These are phyloP conservation scores for Fomitopsis pulvina DNA, from an alignment of 768 basidiomycete genomes.

Conservation along the genomic window DNA sequence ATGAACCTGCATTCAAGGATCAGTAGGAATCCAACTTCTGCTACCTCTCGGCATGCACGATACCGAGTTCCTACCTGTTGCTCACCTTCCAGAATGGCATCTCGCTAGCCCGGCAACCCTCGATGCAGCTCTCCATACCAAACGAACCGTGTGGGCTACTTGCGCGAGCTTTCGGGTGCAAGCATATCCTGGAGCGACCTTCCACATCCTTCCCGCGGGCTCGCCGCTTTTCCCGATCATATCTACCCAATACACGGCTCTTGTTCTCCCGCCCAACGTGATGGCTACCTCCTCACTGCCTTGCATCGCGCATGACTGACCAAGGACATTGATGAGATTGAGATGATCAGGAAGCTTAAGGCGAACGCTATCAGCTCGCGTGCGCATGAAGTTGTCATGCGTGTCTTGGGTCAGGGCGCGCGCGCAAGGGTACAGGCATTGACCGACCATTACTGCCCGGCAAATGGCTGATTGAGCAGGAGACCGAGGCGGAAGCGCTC, in stretches of 20 bases:
- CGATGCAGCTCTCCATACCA: slow-evolving; percentile 66
- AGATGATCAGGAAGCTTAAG: slow-evolving; percentile 59
- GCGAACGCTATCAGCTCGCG: slow-evolving; percentile 85
- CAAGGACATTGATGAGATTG: slow-evolving; percentile 73
- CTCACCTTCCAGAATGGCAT: slow-evolving; percentile 49
- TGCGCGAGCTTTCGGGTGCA: slow-evolving; percentile 38
- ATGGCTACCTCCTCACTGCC: slow-evolving; percentile 64
- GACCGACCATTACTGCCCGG: slow-evolving; percentile 54
- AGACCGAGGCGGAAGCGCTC: slow-evolving; percentile 90
- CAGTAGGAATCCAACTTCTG: slow-evolving; percentile 77
- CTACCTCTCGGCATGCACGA: slow-evolving; percentile 76
- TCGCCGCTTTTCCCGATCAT: slow-evolving; percentile 48
- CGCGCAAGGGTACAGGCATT: slow-evolving; percentile 35
- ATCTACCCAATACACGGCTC: slow-evolving; percentile 34
- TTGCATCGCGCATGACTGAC: slow-evolving; percentile 76
- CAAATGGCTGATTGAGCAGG: slow-evolving; percentile 88
- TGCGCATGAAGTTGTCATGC: slow-evolving; percentile 91
- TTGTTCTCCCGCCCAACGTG: slow-evolving; percentile 31
- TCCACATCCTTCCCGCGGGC: slow-evolving; percentile 58
- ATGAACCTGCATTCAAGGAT: not conserved
- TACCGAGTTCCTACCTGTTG: slow-evolving; percentile 66
- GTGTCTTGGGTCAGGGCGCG: slow-evolving; percentile 73
- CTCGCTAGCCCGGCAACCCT: slow-evolving; percentile 33
- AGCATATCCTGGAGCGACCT: slow-evolving; percentile 46
- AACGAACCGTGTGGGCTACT: slow-evolving; percentile 52